Evolutionary conservation across 202 grass and related monocot species (phyloP), one percentile per base, ranked within the genome.

Genomic region (Brachypodium distachyon): DNA sequence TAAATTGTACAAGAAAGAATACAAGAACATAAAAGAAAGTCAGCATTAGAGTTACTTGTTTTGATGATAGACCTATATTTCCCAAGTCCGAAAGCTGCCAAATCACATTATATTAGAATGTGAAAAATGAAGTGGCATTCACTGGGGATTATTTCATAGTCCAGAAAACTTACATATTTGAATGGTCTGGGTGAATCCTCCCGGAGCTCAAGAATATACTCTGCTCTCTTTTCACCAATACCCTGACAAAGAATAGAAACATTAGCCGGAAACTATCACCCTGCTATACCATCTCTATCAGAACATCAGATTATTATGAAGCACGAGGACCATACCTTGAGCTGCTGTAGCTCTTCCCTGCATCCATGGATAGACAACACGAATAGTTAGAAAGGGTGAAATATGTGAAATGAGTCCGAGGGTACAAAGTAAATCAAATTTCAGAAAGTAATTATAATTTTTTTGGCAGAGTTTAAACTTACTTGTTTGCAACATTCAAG

Each of bases 401-500:
- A 49, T 28, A 26, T 60, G 63, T 8, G 40, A n/a, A 58, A 74
- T 70, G 68, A 48, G 5, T 67, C 77, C 19, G 12, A 69, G 1
- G 44, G 17, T n/a, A n/a, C n/a, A n/a, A 60, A 42, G 18, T 38
- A 21, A 76, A 39, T 64, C 26, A 66, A 55, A 54, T 28, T 21
- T 34, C 54, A 72, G 3, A 72, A 53, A 49, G 13, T 6, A 74
- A 75, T 18, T 28, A n/a, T 21, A 48, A 54, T 39, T 77, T 34
- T 34, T 29, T n/a, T 27, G 61, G n/a, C n/a, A 69, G 34, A 38
- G 58, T 41, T 18, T 50, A 12, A 6, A 73, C 91, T 90, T 77
- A 99, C 92, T 93, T 99, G 85, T 83, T 79, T 18, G 89, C 96
- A 72, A 55, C 44, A 77, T 95, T 99, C 82, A 99, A 83, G 49